Conservation (phyloP, 805 yeast species). For the Starmerella scarabaei region DNA sequence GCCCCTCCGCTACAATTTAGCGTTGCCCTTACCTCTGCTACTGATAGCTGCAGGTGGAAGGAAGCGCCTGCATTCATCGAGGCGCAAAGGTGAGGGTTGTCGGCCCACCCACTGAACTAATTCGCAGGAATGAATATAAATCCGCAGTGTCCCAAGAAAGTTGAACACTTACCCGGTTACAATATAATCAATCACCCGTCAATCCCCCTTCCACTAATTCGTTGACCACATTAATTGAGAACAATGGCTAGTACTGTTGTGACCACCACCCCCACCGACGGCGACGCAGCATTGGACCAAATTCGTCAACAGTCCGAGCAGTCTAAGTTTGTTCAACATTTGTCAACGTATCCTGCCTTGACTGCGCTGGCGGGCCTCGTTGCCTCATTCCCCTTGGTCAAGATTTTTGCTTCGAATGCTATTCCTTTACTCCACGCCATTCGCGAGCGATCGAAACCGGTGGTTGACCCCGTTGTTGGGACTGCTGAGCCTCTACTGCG, state of each 20-base stretch:
- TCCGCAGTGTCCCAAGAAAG: no score
- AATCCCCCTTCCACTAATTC: no score
- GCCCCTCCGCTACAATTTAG: no score
- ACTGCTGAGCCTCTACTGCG: slow-evolving; percentile 35
- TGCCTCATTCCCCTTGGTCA: slow-evolving; percentile 46
- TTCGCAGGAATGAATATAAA: no score
- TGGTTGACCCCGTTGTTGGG: slow-evolving; percentile 28
- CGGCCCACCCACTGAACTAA: no score
- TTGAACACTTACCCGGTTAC: no score
- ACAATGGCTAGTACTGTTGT: background rate
- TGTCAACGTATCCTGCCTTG: slow-evolving; percentile 42
- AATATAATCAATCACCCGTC: no score
- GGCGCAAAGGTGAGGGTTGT: no score
- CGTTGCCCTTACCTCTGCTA: no score
- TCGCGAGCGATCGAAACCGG: slow-evolving; percentile 23
- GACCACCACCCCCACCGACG: background rate
- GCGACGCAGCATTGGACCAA: background rate
- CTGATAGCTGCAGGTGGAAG: no score
- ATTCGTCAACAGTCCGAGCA: slow-evolving; percentile 19
- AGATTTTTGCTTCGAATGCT: slow-evolving; percentile 47
- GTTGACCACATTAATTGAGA: no score
- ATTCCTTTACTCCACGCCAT: slow-evolving; percentile 41
- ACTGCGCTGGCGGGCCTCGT: slow-evolving; percentile 46
- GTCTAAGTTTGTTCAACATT: slow-evolving; percentile 35
- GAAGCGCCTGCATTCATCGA: no score